A percentile compares a stretch with the other conserved stretches of the same genome.
These are phyloP conservation scores for Chrysosphaeria jannelii DNA, from an alignment of 2,329 filamentous ascomycete species.

Conservation along the genomic window DNA sequence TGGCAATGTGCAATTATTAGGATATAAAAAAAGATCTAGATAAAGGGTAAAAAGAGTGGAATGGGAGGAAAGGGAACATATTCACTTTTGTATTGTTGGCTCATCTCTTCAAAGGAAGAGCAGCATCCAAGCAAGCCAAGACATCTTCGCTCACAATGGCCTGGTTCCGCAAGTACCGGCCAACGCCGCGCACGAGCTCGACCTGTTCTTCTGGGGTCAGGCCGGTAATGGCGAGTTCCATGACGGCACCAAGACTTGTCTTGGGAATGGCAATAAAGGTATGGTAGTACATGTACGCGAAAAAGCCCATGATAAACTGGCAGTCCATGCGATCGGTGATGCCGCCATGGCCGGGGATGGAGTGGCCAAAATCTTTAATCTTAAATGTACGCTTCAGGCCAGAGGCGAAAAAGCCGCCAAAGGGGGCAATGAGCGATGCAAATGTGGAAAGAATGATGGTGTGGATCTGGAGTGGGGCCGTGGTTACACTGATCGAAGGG, in stretches of 20 bases:
- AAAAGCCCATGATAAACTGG: conserved; percentile 99
- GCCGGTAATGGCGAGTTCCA: conserved; percentile 80
- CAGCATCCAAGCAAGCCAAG: conserved; percentile 4
- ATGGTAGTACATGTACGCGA: conserved; percentile 95
- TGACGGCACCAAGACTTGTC: conserved; percentile 54
- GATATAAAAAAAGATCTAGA: background rate
- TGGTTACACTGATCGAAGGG: conserved; percentile 31
- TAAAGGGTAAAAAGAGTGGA: background rate
- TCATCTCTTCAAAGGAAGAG: conserved; percentile 5
- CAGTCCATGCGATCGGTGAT: conserved; percentile 99
- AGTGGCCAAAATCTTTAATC: conserved; percentile 98
- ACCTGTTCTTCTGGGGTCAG: conserved; percentile 67
- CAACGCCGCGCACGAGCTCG: conserved; percentile 38
- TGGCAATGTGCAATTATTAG: too few species aligned
- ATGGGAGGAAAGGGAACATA: background rate
- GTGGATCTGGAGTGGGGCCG: conserved; percentile 81
- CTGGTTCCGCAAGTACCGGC: conserved; percentile 33
- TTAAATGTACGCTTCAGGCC: conserved; percentile 97
- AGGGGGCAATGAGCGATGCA: conserved; percentile 84
- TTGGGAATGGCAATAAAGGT: conserved; percentile 84
- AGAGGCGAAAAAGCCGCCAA: conserved; percentile 93
- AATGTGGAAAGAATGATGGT: conserved; percentile 75
- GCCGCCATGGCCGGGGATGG: conserved; percentile 86
- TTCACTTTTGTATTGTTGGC: background rate
- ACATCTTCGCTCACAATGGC: conserved; percentile 13